A percentile compares a stretch with the other conserved stretches of the same genome.
phyloP scores from a whole-genome alignment of 2,329 filamentous ascomycete genomes.

The Chrysoporthe deuterocubensis region DNA sequence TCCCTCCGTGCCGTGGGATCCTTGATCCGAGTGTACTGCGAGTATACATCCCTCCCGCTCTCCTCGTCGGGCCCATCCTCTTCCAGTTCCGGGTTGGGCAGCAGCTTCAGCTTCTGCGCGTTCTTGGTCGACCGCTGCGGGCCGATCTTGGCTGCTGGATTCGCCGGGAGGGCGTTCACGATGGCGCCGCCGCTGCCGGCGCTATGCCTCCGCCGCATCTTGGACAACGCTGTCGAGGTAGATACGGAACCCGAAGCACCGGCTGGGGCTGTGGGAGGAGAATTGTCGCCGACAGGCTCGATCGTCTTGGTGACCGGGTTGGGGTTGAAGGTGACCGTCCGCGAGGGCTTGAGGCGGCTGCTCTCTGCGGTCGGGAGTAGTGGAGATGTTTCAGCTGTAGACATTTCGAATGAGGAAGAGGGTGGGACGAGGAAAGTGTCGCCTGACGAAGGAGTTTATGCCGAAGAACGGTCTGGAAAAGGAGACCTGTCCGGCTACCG shows the following conservation, averaged over 20 bases:
- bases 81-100: conserved; percentile 85
- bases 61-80: conserved; percentile 83
- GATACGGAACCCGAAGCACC: conserved; percentile 37
- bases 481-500: neutral
- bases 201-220: conserved; percentile 84
- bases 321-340: conserved; percentile 79
- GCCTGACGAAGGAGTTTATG: neutral
- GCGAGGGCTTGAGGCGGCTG: conserved; percentile 50
- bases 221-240: conserved; percentile 75
- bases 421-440: neutral
- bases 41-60: conserved; percentile 93
- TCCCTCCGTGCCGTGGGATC: conserved; percentile 91
- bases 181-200: conserved; percentile 73
- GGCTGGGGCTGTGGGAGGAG: conserved; percentile 33
- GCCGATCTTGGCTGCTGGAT: conserved; percentile 72
- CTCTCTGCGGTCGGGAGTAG: conserved; percentile 34
- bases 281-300: conserved; percentile 49
- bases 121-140: conserved; percentile 95
- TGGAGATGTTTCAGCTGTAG: conserved; percentile 32
- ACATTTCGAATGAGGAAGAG: conserved; percentile 18
- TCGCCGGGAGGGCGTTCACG: conserved; percentile 45
- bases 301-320: conserved; percentile 67
- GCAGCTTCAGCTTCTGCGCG: conserved; percentile 94
- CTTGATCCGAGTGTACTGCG: conserved; percentile 96
- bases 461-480: neutral